Evolutionary conservation across 768 basidiomycete genomes (phyloP).

Genomic region (Auricularia sp.): DNA sequence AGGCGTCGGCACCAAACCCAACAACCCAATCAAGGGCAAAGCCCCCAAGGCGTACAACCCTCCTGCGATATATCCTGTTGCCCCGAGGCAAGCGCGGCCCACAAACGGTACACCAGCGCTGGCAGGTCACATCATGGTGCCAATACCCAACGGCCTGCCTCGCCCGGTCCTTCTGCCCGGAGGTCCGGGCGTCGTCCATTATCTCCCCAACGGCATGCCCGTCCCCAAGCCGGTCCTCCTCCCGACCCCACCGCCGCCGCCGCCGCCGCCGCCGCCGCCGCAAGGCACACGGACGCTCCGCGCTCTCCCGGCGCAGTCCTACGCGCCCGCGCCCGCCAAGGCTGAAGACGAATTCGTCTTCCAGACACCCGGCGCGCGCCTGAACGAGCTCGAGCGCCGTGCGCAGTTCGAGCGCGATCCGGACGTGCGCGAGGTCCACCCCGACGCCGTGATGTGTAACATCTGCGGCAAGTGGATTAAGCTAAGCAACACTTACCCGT

Average conservation of each 20-base stretch:
- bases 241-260: not conserved
- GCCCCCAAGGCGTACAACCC: too few relatives aligned
- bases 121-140: too few relatives aligned
- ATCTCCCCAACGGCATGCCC: not conserved
- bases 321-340: not conserved
- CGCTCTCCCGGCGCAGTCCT: not conserved
- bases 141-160: too few relatives aligned
- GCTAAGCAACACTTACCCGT: not conserved
- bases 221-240: not conserved
- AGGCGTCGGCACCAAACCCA: not conserved
- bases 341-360: not conserved
- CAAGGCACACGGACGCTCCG: not conserved
- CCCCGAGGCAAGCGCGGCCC: too few relatives aligned
- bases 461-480: slow-evolving; percentile 1
- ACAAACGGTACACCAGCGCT: too few relatives aligned
- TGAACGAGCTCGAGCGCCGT: not conserved
- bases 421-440: not conserved
- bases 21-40: too few relatives aligned
- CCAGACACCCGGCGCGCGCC: not conserved
- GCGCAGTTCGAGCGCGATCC: not conserved
- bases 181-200: not conserved
- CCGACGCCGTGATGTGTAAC: not conserved
- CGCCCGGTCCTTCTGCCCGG: not conserved
- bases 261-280: not conserved
- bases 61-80: too few relatives aligned